Base-by-base conservation (phyloP, 306 rosid genomes). In the Glycine latifolia region DNA sequence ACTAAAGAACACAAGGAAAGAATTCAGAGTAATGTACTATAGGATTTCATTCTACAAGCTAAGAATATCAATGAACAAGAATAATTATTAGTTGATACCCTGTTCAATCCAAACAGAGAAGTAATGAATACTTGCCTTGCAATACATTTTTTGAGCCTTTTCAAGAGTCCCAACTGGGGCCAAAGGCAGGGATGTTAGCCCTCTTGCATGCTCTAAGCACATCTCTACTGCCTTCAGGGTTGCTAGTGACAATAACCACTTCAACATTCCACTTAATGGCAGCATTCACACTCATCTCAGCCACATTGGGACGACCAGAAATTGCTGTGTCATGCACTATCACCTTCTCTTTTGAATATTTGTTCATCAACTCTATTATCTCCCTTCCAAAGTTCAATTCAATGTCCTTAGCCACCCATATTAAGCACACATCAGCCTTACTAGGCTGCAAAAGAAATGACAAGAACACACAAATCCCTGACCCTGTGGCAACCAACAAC, bases 321-420 rank as follows among this genome's bases (percentile, higher is more conserved):
- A 89, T 59, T 3, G 91, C 88, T 0, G 94, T 92, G 62, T 92
- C 97, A 71, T 92, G 93, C 63, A 87, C 86, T 16, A 90, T 78
- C 59, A 90, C 79, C 79, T 85, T 92, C 55, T 88, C 89, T 55
- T 80, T 84, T 2, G 91, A 72, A 41, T 84, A 82, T 3, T 70
- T 86, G 54, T 72, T 75, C 14, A 90, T 81, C 84, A 87, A 73
- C 33, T 82, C 90, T 5, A 4, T 66, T 6, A 89, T 89, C 79
- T 89, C 92, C 10, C 73, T 87, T 6, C 97, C 93, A 69, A 85
- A 92, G 80, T 92, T 92, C 58, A 75, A 20, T 39, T 92, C 93
- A 62, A 92, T 90, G 48, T 91, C 91, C 78, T 89, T 90, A 0
- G 94, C 94, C 71, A 92, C 97, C 94, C 97, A 92, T 7, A 92